Evolutionary conservation across 2,329 filamentous ascomycete genomes (phyloP).

Genomic region (Sclerotinia glacialis): DNA sequence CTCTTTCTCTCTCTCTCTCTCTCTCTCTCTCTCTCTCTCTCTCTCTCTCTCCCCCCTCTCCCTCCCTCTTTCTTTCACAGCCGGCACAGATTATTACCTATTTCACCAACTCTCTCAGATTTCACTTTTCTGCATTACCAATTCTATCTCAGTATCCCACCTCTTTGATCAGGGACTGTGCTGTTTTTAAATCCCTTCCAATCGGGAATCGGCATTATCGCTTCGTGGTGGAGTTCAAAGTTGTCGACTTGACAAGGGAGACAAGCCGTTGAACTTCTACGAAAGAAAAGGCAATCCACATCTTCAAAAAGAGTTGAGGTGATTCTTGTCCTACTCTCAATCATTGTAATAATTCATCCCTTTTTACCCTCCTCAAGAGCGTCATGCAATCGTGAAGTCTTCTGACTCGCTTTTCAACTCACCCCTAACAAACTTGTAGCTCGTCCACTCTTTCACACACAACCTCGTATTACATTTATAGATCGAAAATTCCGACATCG

Average conservation of each 20-base stretch:
- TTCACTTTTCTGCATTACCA: neutral
- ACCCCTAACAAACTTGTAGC: constrained; percentile 21
- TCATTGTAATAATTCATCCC: neutral
- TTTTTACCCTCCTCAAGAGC: constrained; percentile 1
- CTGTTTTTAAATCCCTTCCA: constrained; percentile 19
- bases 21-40: no score
- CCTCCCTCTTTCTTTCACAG: no score
- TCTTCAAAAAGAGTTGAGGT: constrained; percentile 14
- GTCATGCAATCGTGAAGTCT: constrained; percentile 16
- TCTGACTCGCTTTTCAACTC: constrained; percentile 12
- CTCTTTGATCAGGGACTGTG: constrained; percentile 11
- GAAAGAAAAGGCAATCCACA: constrained; percentile 16
- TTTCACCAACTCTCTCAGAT: neutral
- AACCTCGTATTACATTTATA: constrained; percentile 13
- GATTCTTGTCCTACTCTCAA: neutral
- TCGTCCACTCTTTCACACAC: constrained; percentile 11
- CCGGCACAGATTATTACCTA: no score
- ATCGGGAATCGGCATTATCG: constrained; percentile 24
- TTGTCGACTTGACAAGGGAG: constrained; percentile 23
- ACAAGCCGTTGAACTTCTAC: constrained; percentile 11
- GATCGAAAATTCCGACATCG: constrained; percentile 9
- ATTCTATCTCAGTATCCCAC: neutral
- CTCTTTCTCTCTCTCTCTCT: neutral
- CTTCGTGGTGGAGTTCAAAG: constrained; percentile 21
- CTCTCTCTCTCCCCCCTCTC: neutral